Percentiles rank a stretch among this genome's conserved stretches.
Conservation (phyloP, 2,329 filamentous ascomycete species). For the Epichloe sibirici region DNA sequence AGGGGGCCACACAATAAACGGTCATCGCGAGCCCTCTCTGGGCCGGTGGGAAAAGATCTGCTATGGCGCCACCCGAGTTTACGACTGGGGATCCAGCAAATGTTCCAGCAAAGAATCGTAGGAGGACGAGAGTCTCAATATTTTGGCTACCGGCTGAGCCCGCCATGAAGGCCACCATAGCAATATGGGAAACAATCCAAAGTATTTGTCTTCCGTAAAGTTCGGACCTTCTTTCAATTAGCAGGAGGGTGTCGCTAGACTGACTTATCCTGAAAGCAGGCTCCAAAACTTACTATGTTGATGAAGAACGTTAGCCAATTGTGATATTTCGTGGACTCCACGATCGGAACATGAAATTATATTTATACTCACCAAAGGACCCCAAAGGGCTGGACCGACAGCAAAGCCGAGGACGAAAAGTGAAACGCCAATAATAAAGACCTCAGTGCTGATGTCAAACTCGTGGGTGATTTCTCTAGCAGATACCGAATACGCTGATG, state of each 20-base stretch:
- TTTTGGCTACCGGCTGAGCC: conserved; percentile 34
- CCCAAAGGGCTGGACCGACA: conserved; percentile 46
- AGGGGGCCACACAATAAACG: conserved; percentile 44
- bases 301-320: no score
- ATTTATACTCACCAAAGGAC: conserved; percentile 28
- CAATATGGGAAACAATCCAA: conserved; percentile 10
- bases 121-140: conserved; percentile 41
- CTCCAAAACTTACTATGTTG: no score
- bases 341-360: no score
- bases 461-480: conserved; percentile 47
- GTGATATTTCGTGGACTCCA: no score
- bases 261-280: no score
- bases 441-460: conserved; percentile 51
- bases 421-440: conserved; percentile 59
- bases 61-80: conserved; percentile 43
- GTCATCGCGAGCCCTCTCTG: conserved; percentile 40
- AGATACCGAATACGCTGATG: background rate
- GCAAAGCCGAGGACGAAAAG: conserved; percentile 46
- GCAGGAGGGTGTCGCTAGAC: no score
- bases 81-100: conserved; percentile 45
- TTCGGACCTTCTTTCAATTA: conserved; percentile 26
- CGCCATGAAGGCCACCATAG: no score
- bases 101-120: conserved; percentile 47
- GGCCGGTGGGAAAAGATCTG: conserved; percentile 40
- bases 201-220: conserved; percentile 42